Evolutionary conservation across 441 rosid genomes (phyloP).

Genomic region (Gossypium trilobum): DNA sequence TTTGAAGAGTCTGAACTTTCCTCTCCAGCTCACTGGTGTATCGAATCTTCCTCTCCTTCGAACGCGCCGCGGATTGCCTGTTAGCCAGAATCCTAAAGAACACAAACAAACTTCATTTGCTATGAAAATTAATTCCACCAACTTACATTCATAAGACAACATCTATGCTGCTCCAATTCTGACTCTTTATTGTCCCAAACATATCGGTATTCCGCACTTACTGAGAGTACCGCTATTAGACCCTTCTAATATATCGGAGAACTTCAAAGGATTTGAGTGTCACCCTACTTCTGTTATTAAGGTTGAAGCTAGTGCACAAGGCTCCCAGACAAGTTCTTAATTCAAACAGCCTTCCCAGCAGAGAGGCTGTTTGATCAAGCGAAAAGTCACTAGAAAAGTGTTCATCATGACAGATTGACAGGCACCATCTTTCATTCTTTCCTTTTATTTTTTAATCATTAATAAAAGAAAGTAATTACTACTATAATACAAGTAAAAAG

Average conservation of each 20-base stretch:
- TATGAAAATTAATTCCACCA: background rate
- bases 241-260: too few species aligned
- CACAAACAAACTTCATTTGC: background rate
- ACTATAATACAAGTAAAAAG: too few species aligned
- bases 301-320: too few species aligned
- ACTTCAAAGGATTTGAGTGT: too few species aligned
- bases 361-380: background rate
- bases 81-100: slow-evolving; percentile 71
- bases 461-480: too few species aligned
- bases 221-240: too few species aligned
- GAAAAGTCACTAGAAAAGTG: background rate
- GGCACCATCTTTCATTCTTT: too few species aligned
- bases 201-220: too few species aligned
- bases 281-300: too few species aligned
- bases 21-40: slow-evolving; percentile 56
- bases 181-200: too few species aligned
- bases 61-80: slow-evolving; percentile 88
- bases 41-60: slow-evolving; percentile 82
- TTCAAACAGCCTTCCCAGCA: background rate
- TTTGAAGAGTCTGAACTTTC: slow-evolving; percentile 7
- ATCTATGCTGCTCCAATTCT: background rate
- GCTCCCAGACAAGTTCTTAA: background rate
- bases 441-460: background rate
- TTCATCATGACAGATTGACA: too few species aligned
- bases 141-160: background rate